Evolutionary conservation across 164 flowering plant species (phyloP).

Genomic region (Chimonanthus praecox): DNA sequence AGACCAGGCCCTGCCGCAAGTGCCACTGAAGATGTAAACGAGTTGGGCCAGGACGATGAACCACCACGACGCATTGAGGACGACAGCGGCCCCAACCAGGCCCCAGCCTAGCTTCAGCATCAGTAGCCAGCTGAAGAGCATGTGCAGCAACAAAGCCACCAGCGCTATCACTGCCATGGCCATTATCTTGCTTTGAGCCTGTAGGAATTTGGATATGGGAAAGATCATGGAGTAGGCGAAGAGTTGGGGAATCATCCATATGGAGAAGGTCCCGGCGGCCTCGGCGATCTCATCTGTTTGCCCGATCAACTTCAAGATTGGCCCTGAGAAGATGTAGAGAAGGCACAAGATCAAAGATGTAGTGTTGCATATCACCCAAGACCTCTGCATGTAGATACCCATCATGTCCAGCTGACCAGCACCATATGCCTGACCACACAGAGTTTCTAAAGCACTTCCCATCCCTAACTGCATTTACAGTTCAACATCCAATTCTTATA

Average conservation of each 20-base stretch:
- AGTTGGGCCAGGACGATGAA: conserved; percentile 61
- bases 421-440: conserved; percentile 85
- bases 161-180: conserved; percentile 7
- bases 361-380: conserved; percentile 64
- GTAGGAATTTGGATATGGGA: conserved; percentile 13
- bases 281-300: conserved; percentile 10
- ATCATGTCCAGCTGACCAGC: conserved; percentile 80
- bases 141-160: conserved; percentile 9
- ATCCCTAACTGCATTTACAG: conserved; percentile 56
- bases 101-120: conserved; percentile 57
- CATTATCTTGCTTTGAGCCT: conserved; percentile 17
- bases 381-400: conserved; percentile 83
- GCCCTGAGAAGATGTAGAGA: conserved; percentile 12
- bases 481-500: no score
- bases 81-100: conserved; percentile 63
- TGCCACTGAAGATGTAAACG: conserved; percentile 48
- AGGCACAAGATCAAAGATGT: conserved; percentile 12
- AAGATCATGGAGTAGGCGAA: conserved; percentile 14
- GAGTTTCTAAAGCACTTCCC: conserved; percentile 87
- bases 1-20: conserved; percentile 61
- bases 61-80: conserved; percentile 65
- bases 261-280: conserved; percentile 13
- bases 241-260: conserved; percentile 21
- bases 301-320: conserved; percentile 9
- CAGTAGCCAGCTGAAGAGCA: conserved; percentile 17